These are phyloP conservation scores for Solanum habrochaites DNA, from an alignment of 257 asterid species.

Conservation along the genomic window DNA sequence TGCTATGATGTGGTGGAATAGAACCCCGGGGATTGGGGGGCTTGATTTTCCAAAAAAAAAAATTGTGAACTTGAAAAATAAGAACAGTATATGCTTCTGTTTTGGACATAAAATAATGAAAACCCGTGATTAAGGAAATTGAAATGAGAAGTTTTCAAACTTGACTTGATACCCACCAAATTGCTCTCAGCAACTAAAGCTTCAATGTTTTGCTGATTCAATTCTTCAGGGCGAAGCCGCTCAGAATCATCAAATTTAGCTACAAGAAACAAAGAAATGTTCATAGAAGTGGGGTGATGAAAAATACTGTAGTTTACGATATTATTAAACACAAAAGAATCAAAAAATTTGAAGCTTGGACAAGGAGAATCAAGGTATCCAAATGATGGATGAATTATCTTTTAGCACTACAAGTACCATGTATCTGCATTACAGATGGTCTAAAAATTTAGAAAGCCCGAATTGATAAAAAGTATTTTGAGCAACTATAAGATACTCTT, in stretches of 20 bases:
- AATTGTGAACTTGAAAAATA: background rate
- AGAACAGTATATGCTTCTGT: background rate
- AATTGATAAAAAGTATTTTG: background rate
- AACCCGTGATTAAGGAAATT: background rate
- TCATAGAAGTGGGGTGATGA: background rate
- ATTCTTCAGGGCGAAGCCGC: slow-evolving; percentile 89
- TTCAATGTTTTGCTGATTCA: slow-evolving; percentile 94
- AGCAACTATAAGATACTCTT: background rate
- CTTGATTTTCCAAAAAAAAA: background rate
- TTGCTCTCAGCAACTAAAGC: slow-evolving; percentile 98
- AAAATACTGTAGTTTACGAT: background rate
- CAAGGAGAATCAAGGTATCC: background rate
- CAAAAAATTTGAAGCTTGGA: background rate
- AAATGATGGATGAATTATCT: background rate
- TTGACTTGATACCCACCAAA: slow-evolving; percentile 67
- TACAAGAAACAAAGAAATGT: slow-evolving; percentile 2
- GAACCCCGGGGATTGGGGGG: background rate
- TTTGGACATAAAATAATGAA: background rate
- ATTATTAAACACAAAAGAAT: background rate
- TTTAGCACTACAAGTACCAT: background rate
- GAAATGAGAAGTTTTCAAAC: slow-evolving; percentile 6
- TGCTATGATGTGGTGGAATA: background rate
- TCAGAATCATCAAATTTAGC: slow-evolving; percentile 65
- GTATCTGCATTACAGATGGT: background rate
- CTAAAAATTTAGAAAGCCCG: too few relatives aligned